phyloP scores from a whole-genome alignment of 2,329 filamentous ascomycete species.

The Curvularia verruculosa region DNA sequence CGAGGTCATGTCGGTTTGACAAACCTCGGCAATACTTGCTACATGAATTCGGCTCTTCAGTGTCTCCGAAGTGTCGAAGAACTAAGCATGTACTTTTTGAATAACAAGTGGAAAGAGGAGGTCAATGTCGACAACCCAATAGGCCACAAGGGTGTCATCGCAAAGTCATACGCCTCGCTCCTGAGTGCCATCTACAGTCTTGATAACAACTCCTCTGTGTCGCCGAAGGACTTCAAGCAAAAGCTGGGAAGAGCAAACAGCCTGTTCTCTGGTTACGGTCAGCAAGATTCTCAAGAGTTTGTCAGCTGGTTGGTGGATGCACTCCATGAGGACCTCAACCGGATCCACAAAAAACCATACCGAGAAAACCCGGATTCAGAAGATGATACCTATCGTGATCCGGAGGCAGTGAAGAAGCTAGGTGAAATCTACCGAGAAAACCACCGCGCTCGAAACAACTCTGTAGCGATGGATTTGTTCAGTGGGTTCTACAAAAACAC shows the following conservation, averaged over 20 bases:
- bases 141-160: constrained; percentile 83
- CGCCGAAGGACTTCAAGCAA: constrained; percentile 81
- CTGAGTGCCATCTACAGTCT: constrained; percentile 80
- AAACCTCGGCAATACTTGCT: constrained; percentile 96
- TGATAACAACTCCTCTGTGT: constrained; percentile 68
- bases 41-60: constrained; percentile 98
- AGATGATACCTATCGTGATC: constrained; percentile 89
- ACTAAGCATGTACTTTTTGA: constrained; percentile 86
- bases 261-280: constrained; percentile 90
- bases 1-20: constrained; percentile 80
- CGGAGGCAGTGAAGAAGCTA: constrained; percentile 78
- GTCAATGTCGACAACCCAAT: constrained; percentile 86
- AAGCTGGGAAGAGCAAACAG: constrained; percentile 81
- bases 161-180: constrained; percentile 79
- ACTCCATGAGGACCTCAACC: constrained; percentile 91
- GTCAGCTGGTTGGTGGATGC: constrained; percentile 93
- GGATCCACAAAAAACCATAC: constrained; percentile 94
- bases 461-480: constrained; percentile 92
- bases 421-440: constrained; percentile 90
- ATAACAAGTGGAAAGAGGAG: constrained; percentile 71
- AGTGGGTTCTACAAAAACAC: constrained; percentile 97
- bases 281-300: constrained; percentile 98
- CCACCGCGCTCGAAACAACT: constrained; percentile 90
- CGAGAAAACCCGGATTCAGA: constrained; percentile 98
- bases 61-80: constrained; percentile 94